A percentile compares a stretch with the other conserved stretches of the same genome.
phyloP scores from a whole-genome alignment of 495 filamentous ascomycete species.

The Neurospora intermedia region DNA sequence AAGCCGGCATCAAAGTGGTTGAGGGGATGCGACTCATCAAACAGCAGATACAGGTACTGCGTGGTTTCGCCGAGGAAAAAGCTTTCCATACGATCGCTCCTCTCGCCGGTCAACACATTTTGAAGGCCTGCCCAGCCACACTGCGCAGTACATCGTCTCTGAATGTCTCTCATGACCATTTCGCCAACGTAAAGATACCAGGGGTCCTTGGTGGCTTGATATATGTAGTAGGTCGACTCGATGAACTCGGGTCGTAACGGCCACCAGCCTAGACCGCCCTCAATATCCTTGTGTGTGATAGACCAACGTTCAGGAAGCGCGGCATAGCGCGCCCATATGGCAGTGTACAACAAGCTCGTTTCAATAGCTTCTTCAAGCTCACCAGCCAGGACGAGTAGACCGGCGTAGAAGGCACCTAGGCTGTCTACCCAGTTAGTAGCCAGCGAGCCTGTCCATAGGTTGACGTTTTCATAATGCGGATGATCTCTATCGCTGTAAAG shows the following conservation, averaged over 20 bases:
- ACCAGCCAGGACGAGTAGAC: conserved; percentile 75
- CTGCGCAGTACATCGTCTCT: conserved; percentile 79
- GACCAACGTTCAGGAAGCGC: conserved; percentile 94
- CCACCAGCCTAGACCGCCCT: conserved; percentile 86
- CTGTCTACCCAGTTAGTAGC: conserved; percentile 92
- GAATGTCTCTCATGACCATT: conserved; percentile 85
- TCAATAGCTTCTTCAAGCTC: conserved; percentile 83
- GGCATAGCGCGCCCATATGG: conserved; percentile 87
- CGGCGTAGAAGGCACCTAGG: conserved; percentile 88
- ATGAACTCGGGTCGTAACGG: conserved; percentile 91
- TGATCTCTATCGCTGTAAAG: conserved; percentile 63
- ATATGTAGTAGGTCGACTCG: conserved; percentile 89
- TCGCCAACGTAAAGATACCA: conserved; percentile 96
- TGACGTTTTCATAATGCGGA: conserved; percentile 84
- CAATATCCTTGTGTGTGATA: conserved; percentile 70
- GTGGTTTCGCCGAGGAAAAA: conserved; percentile 95
- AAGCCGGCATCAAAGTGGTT: conserved; percentile 77
- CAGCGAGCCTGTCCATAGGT: conserved; percentile 68
- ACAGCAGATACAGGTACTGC: conserved; percentile 89
- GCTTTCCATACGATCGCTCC: conserved; percentile 95
- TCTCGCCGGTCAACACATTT: conserved; percentile 79
- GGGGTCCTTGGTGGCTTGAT: conserved; percentile 84
- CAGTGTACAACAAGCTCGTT: conserved; percentile 79
- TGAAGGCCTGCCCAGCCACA: conserved; percentile 96
- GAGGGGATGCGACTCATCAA: conserved; percentile 73